Evolutionary conservation across 163 green algal species (phyloP).

Genomic region (Prototheca stagnorum): DNA sequence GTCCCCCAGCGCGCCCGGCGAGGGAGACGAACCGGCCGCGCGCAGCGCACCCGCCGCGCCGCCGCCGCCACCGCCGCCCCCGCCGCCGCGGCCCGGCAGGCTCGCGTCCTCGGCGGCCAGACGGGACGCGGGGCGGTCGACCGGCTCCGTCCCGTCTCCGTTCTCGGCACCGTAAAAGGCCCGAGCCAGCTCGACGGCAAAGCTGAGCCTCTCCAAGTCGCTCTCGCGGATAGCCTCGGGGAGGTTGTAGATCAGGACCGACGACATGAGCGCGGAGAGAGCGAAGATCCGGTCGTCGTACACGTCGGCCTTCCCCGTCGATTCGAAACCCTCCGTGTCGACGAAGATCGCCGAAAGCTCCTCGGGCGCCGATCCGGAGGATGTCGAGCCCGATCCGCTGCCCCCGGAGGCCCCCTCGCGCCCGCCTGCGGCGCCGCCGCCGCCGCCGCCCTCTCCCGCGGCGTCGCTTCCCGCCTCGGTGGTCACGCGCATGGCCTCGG

Average conservation of each 20-base stretch:
- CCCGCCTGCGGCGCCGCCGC: no score
- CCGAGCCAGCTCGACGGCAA: slow-evolving; percentile 65
- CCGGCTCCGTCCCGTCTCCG: neutral
- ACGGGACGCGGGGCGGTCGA: slow-evolving; percentile 8
- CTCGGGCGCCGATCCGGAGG: neutral
- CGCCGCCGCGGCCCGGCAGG: neutral
- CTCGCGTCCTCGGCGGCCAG: neutral
- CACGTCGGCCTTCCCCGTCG: slow-evolving; percentile 61
- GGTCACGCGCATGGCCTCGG: slow-evolving; percentile 19
- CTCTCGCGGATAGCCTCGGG: slow-evolving; percentile 70
- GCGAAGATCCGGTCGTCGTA: slow-evolving; percentile 96
- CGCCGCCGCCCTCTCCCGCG: no score
- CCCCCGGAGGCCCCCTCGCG: no score
- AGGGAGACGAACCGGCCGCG: slow-evolving; percentile 33
- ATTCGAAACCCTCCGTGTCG: slow-evolving; percentile 89
- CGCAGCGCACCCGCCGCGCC: slow-evolving; percentile 53
- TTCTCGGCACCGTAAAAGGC: slow-evolving; percentile 35
- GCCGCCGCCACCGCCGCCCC: slow-evolving; percentile 45
- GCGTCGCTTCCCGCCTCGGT: neutral
- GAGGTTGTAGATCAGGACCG: slow-evolving; percentile 71
- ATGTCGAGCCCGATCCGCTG: neutral
- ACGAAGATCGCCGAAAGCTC: slow-evolving; percentile 49
- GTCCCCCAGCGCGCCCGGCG: no score
- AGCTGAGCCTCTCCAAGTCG: slow-evolving; percentile 80
- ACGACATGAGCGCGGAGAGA: slow-evolving; percentile 56